phyloP scores from a whole-genome alignment of 2,329 filamentous ascomycete species.

The Aotearoamyces nothofagi region DNA sequence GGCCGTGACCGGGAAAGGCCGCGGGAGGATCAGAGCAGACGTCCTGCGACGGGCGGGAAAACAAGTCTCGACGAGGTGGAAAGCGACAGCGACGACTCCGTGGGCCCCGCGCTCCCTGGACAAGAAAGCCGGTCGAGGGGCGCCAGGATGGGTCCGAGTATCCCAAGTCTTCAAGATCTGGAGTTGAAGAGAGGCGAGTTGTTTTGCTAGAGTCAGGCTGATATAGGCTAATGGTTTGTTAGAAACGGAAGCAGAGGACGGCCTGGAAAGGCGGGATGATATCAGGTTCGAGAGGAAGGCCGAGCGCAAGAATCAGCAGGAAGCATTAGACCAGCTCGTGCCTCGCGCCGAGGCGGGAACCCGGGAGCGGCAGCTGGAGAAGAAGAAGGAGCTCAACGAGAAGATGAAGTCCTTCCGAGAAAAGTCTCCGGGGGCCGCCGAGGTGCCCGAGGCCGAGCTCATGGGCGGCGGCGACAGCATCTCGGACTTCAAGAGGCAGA shows the following conservation, averaged over 20 bases:
- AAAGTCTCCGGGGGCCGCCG: conserved; percentile 45
- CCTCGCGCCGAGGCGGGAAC: conserved; percentile 75
- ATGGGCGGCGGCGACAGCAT: conserved; percentile 55
- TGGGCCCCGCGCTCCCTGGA: conserved; percentile 31
- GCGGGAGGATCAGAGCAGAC: conserved; percentile 11
- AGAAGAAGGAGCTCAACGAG: conserved; percentile 57
- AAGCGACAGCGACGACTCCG: conserved; percentile 16
- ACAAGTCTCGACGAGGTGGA: too few species aligned
- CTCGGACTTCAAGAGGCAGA: conserved; percentile 53
- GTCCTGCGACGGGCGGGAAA: background rate
- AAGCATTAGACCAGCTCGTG: conserved; percentile 62
- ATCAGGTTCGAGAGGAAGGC: conserved; percentile 45
- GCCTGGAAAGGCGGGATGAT: conserved; percentile 27
- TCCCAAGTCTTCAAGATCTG: conserved; percentile 63
- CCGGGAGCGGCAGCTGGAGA: conserved; percentile 74
- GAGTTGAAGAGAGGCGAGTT: conserved; percentile 36
- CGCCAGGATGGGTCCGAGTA: conserved; percentile 34
- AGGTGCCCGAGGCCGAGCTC: conserved; percentile 58
- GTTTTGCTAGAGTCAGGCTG: background rate
- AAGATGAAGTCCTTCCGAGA: conserved; percentile 61
- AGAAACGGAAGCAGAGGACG: conserved; percentile 30
- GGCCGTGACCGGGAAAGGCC: conserved; percentile 4
- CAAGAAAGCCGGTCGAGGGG: conserved; percentile 14
- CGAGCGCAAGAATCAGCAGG: conserved; percentile 53
- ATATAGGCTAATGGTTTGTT: conserved; percentile 4